Base-by-base conservation (phyloP, 768 basidiomycete species). In the Tulasnella sp. region DNA sequence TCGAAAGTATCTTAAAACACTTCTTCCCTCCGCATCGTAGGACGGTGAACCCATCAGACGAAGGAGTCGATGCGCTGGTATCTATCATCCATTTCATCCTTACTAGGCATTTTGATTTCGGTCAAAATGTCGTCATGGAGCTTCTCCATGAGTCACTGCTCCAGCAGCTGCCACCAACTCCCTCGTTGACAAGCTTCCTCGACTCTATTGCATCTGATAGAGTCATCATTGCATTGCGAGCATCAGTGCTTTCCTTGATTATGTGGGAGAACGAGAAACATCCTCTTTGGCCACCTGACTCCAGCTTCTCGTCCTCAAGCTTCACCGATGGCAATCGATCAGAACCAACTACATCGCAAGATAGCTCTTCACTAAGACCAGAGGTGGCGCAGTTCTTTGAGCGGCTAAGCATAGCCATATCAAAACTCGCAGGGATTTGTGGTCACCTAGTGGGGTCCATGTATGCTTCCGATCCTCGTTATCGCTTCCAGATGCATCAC, bases 221-320 rank as follows among this genome's bases (percentile, higher is more conserved):
- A 53, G 77, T 79, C 27, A 69, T 76, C 0, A 77, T 90, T 51
- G 81, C 81, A 3, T 69, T 87, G 4, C 81, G 83, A 53, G 88
- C 92, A 8, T 73, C 81, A 35, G 70, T 90, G 34, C 66, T 83
- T 31, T 83, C 88, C 0, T 63, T 91, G 2, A 72, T 78, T 56
- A 68, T 72, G 10, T 69, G 84, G 31, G 90, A 93, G 64, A 73
- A 74, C 39, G 90, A 92, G 44, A 60, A 68, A 0, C 69, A 71
- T 2, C 88, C 91, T 1, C 66, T 74, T 5, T 93, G 90, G 88
- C 91, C 91, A 3, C 84, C 89, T 62, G 91, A 90, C 62, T 66
- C 69, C 10, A 62, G 73, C 37, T 68, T 65, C 3, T 69, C 76
- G 1, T 66, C 75, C 2, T 68, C 70, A 71, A 41, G 28, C 12